These are phyloP conservation scores for Argentina anserina DNA, from an alignment of 306 rosid species.

Conservation along the genomic window DNA sequence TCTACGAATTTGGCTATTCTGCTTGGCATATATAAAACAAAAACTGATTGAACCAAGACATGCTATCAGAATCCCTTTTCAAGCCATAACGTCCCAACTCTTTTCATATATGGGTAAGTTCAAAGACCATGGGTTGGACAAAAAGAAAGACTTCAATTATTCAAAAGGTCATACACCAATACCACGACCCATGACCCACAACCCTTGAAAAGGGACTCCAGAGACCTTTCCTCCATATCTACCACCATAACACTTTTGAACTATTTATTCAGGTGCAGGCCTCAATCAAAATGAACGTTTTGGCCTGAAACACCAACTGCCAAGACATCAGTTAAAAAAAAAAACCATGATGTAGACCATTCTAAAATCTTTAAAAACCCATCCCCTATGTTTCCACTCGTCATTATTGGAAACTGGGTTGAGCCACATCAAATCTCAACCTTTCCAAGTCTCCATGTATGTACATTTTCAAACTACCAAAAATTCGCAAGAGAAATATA, in stretches of 20 bases:
- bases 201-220: not conserved
- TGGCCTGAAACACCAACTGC: not conserved
- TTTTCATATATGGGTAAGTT: not conserved
- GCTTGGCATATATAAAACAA: not conserved
- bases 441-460: no score
- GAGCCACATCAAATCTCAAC: no score
- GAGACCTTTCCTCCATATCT: not conserved
- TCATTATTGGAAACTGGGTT: not conserved
- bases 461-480: not conserved
- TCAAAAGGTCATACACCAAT: not conserved
- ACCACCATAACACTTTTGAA: not conserved
- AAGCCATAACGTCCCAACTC: not conserved
- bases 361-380: not conserved
- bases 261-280: not conserved
- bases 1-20: not conserved
- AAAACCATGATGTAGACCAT: not conserved
- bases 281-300: not conserved
- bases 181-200: not conserved
- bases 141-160: no score
- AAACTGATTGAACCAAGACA: not conserved
- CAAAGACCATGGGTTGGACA: not conserved
- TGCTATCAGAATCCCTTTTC: not conserved
- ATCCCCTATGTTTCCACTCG: not conserved
- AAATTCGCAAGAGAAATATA: not conserved
- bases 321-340: not conserved